phyloP scores from a whole-genome alignment of 306 rosid genomes.

The Fagus crenata region DNA sequence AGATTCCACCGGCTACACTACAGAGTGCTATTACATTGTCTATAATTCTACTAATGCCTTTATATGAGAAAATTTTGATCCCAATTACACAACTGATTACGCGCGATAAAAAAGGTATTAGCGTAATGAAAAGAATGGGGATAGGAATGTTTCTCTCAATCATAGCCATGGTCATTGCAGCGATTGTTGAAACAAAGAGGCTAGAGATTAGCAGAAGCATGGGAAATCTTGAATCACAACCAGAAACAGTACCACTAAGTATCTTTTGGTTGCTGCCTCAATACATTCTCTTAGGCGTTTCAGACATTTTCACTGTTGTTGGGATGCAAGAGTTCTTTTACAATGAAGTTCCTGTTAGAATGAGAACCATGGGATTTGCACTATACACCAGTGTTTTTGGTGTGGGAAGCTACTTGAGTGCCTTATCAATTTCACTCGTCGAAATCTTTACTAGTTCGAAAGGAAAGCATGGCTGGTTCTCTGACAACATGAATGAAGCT shows the following conservation, averaged over 20 bases:
- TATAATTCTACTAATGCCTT: constrained; percentile 76
- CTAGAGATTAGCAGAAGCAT: constrained; percentile 46
- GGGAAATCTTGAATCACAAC: constrained; percentile 30
- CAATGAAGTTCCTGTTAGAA: constrained; percentile 72
- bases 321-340: constrained; percentile 97
- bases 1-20: constrained; percentile 91
- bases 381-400: constrained; percentile 86
- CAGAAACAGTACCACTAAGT: constrained; percentile 55
- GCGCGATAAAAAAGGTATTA: constrained; percentile 59
- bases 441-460: constrained; percentile 50
- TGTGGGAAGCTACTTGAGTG: constrained; percentile 90
- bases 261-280: constrained; percentile 92
- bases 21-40: constrained; percentile 80
- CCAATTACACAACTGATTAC: constrained; percentile 65
- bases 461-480: constrained; percentile 73
- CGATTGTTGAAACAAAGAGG: constrained; percentile 70
- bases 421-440: constrained; percentile 60
- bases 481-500: constrained; percentile 80
- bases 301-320: constrained; percentile 90
- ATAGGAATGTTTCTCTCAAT: constrained; percentile 86
- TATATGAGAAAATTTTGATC: constrained; percentile 67
- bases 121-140: constrained; percentile 88
- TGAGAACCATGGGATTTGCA: constrained; percentile 88
- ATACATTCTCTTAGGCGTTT: constrained; percentile 74
- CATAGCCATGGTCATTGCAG: constrained; percentile 80